Evolutionary conservation across 2,329 filamentous ascomycete species (phyloP), one percentile per base, ranked within the genome.

Genomic region (Colletotrichum navitas): DNA sequence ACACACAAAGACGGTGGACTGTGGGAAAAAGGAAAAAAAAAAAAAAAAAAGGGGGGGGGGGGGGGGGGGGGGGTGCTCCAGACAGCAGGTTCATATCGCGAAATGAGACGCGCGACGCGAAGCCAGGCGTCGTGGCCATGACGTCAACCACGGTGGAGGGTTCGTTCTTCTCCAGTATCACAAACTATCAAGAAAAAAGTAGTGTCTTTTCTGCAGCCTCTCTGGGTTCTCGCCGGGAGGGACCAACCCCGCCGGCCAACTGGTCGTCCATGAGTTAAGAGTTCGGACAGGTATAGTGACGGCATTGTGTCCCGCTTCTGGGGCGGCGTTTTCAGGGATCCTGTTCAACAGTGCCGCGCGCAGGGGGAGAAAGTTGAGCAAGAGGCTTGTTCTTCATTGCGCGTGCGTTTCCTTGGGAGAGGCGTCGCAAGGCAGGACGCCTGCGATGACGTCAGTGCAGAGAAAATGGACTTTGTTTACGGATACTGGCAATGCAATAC

Each of bases 361-460:
- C 11, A n/a, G 8, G 11, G 29, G 26, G 14, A 21, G 5, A 24
- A 16, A 29, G 26, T 26, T 61, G 18, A 24, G 29, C 10, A 32
- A 16, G 5, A 49, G 26, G 59, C 45, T 41, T 39, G 7, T 39
- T n/a, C 41, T 39, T 11, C 34, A 56, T 39, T 11, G 26, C 26
- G 29, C 36, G 29, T 39, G 16, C 21, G 41, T 24, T 52, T 32
- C 18, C 24, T 14, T n/a, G 8, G 43, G 16, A 36, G 24, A 41
- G 34, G 66, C 43, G 52, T 21, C 24, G 52, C 18, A 26, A 32
- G 51, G 16, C 26, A 64, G 21, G 61, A 14, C 49, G 18, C 29
- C 29, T 29, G 29, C 29, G 14, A 68, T 68, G 68, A 71, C 68
- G 68, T 71, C 64, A 68, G 45, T 12, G 52, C 29, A 36, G 34